A percentile compares a stretch with the other conserved stretches of the same genome.
Conservation (phyloP, 2,329 filamentous ascomycete species). For the Xylariaceae sp. region DNA sequence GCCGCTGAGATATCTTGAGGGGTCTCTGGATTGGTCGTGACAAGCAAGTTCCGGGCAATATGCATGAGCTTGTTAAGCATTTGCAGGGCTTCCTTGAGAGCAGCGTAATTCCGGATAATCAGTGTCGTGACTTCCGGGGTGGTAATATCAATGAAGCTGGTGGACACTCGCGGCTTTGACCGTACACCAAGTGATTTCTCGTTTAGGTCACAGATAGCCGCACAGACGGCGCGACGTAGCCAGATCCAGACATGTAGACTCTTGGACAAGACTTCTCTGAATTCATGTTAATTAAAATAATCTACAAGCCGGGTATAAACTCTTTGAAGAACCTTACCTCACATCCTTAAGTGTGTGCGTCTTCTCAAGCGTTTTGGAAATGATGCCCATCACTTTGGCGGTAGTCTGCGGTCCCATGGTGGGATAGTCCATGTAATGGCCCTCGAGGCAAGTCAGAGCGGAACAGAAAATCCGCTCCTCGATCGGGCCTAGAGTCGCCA, state of each 20-base stretch:
- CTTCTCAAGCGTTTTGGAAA: slow-evolving; percentile 59
- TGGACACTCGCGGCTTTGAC: slow-evolving; percentile 48
- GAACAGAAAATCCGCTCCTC: slow-evolving; percentile 61
- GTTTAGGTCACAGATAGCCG: slow-evolving; percentile 57
- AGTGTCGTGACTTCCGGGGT: slow-evolving; percentile 58
- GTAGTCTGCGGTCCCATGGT: slow-evolving; percentile 54
- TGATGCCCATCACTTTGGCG: slow-evolving; percentile 51
- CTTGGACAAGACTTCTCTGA: slow-evolving; percentile 54
- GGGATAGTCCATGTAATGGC: slow-evolving; percentile 54
- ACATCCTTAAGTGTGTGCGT: slow-evolving; percentile 58
- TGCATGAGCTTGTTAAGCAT: slow-evolving; percentile 65
- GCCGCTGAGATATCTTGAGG: slow-evolving; percentile 63
- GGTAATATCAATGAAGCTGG: slow-evolving; percentile 48
- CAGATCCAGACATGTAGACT: slow-evolving; percentile 65
- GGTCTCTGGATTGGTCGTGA: slow-evolving; percentile 60
- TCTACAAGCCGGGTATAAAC: not conserved
- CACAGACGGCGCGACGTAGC: slow-evolving; percentile 57
- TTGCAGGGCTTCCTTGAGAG: slow-evolving; percentile 58
- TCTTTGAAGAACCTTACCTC: slow-evolving; percentile 36
- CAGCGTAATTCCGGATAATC: slow-evolving; percentile 58
- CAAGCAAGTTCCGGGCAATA: slow-evolving; percentile 60
- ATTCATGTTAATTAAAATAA: slow-evolving; percentile 2
- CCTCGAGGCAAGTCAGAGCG: slow-evolving; percentile 57
- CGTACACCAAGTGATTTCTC: slow-evolving; percentile 55
- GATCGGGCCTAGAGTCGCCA: slow-evolving; percentile 43